Evolutionary conservation across 495 filamentous ascomycete genomes (phyloP).

Genomic region (Hypoxylon subgilvum): DNA sequence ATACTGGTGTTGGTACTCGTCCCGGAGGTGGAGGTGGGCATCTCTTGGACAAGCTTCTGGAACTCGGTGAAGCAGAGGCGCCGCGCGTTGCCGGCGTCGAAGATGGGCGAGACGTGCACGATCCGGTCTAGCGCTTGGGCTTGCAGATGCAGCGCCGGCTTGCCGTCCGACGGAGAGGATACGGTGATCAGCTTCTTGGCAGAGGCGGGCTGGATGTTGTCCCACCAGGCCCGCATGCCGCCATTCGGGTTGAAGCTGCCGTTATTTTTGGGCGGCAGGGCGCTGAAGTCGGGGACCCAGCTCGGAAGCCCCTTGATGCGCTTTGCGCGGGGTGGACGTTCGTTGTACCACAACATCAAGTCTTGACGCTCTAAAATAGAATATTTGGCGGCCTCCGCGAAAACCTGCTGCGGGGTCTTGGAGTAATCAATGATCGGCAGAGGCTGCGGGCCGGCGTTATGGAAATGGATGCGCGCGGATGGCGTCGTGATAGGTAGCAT

Average conservation of each 20-base stretch:
- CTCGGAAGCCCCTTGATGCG: constrained; percentile 27
- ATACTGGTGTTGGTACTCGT: too few species aligned
- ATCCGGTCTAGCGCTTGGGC: constrained; percentile 32
- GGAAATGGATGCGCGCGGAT: constrained; percentile 6
- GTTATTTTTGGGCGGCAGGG: constrained; percentile 3
- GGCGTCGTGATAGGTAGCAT: constrained; percentile 28
- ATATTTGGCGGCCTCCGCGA: constrained; percentile 23
- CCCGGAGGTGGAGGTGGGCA: background rate
- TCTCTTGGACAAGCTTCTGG: background rate
- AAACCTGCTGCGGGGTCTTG: constrained; percentile 26
- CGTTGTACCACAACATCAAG: constrained; percentile 17
- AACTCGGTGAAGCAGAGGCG: constrained; percentile 26
- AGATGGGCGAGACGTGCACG: constrained; percentile 28
- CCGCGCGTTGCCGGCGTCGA: constrained; percentile 24
- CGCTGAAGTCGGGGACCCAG: constrained; percentile 38
- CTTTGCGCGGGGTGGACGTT: constrained; percentile 20
- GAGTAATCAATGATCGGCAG: constrained; percentile 29
- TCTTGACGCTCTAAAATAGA: constrained; percentile 29
- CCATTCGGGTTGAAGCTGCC: background rate
- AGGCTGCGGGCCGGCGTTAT: constrained; percentile 22
- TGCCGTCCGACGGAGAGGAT: background rate
- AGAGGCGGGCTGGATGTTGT: background rate
- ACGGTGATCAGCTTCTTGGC: constrained; percentile 16
- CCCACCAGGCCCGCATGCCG: constrained; percentile 34
- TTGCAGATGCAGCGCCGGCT: constrained; percentile 15